Base-by-base conservation (phyloP, 169 alveolate genomes). In the Cryptosporidium tyzzeri region DNA sequence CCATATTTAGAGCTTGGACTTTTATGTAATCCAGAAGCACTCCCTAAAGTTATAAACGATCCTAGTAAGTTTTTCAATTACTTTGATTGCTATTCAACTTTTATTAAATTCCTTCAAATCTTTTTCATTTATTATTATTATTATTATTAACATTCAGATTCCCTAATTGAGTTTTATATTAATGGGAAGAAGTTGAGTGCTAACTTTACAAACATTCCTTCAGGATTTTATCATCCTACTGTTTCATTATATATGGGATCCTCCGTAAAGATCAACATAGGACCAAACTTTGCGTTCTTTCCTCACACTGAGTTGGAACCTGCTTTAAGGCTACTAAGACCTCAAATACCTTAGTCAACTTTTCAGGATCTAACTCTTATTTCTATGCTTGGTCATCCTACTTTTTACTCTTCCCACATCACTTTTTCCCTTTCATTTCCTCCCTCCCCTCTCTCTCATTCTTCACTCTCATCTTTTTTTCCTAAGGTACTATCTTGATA, bases 211-310 rank as follows among this genome's bases (percentile, higher is more conserved):
- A 71, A 67, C 3, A 62, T 94, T 31, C 70, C 86, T 58, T 84
- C 96, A 44, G 96, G 92, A 18, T 95, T 93, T 50, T 93, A 93
- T 59, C 96, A 94, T 84, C 96, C 96, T 6, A 92, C 93, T 0
- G 93, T 94, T 65, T 93, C 96, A 16, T 69, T 93, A 37, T 94
- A 84, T 65, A 94, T 92, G 93, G 95, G 95, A 6, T 93, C 94
- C 35, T 89, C 93, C 8, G 96, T 92, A 29, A 65, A 91, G 23
- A 71, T 94, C 39, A 93, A 92, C 59, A 55, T 91, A 41, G 96
- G 96, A 33, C 96, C 96, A 7, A 55, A 92, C 41, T 94, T 94
- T 73, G 35, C 29, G 18, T 93, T 68, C 80, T 94, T 96, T 29
- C 93, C 91, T 9, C 73, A 59, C 67, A 55, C 12, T 8, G 37